Percentiles rank a stretch among this genome's conserved stretches.
phyloP scores from a whole-genome alignment of 345 rosid species.

The Cardamine chenopodiifolia region DNA sequence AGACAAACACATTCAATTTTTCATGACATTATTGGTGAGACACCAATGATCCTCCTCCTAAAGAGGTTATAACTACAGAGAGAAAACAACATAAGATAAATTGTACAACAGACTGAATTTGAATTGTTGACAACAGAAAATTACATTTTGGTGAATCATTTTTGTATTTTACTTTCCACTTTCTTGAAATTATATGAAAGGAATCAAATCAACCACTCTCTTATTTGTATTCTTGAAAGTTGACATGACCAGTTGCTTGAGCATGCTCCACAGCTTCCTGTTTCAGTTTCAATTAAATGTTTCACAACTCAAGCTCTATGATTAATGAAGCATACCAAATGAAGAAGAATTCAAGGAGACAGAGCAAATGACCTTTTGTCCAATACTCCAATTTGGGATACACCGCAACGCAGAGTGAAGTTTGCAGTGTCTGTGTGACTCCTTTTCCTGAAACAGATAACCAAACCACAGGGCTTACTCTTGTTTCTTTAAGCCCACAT shows the following conservation, averaged over 20 bases:
- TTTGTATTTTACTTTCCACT: not conserved
- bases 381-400: constrained; percentile 89
- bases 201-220: constrained; percentile 8
- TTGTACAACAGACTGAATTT: constrained; percentile 32
- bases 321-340: constrained; percentile 15
- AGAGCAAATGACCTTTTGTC: constrained; percentile 68
- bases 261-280: constrained; percentile 97
- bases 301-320: constrained; percentile 2
- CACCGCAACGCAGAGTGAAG: constrained; percentile 93
- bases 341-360: not conserved
- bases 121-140: constrained; percentile 15
- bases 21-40: constrained; percentile 24
- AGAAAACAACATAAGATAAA: constrained; percentile 10
- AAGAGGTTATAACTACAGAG: not conserved
- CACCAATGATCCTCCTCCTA: constrained; percentile 2
- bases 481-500: constrained; percentile 16
- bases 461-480: constrained; percentile 5
- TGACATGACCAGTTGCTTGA: constrained; percentile 90
- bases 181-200: constrained; percentile 16
- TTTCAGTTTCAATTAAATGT: constrained; percentile 4
- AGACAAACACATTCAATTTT: not conserved
- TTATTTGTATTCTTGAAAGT: constrained; percentile 83
- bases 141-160: not conserved
- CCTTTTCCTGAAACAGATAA: constrained; percentile 63
- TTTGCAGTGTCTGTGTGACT: constrained; percentile 77